phyloP scores from a whole-genome alignment of 116 monocot species.

The Posidonia oceanica region DNA sequence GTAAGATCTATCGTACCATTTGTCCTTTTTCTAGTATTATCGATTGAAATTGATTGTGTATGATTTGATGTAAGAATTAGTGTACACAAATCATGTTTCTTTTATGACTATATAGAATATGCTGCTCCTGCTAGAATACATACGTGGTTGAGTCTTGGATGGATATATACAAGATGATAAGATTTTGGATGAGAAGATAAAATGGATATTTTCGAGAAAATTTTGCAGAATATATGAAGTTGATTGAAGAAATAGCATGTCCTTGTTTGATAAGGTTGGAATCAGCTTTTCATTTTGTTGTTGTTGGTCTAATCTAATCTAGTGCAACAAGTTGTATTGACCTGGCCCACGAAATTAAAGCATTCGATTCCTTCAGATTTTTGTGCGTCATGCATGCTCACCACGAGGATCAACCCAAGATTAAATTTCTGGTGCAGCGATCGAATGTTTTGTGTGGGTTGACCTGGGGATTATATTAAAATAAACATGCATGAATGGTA shows the following conservation, averaged over 20 bases:
- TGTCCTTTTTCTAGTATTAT: too few species aligned
- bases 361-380: conserved; percentile 4
- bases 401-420: neutral
- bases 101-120: too few species aligned
- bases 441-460: neutral
- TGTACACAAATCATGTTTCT: too few species aligned
- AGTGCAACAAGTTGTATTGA: neutral
- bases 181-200: neutral
- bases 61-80: too few species aligned
- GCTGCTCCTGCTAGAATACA: too few species aligned
- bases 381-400: neutral
- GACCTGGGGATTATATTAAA: neutral
- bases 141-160: too few species aligned
- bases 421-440: neutral
- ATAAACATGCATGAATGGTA: too few species aligned
- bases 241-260: neutral
- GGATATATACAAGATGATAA: too few species aligned
- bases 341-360: conserved; percentile 3
- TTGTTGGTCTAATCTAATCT: neutral
- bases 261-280: conserved; percentile 3
- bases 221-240: neutral
- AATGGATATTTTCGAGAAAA: neutral
- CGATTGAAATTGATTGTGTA: too few species aligned
- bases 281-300: neutral
- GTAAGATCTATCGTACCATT: too few species aligned